phyloP scores from a whole-genome alignment of 768 basidiomycete genomes.

The Pisolithus marmoratus region DNA sequence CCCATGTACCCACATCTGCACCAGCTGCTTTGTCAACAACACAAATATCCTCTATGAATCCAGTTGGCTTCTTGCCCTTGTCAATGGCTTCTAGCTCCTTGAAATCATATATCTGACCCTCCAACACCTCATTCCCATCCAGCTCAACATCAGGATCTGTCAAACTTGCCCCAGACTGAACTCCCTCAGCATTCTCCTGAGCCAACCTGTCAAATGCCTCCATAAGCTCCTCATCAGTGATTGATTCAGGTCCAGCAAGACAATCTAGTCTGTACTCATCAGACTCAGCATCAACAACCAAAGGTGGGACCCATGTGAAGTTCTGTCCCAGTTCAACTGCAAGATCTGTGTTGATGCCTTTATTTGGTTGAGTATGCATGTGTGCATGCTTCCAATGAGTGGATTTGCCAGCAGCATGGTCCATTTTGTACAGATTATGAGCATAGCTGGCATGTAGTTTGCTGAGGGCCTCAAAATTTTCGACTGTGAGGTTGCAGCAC shows the following conservation, averaged over 20 bases:
- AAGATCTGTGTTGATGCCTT: too few relatives aligned
- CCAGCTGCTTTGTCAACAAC: too few relatives aligned
- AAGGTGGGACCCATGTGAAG: constrained; percentile 4
- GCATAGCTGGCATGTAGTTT: background rate
- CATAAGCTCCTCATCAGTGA: constrained; percentile 1
- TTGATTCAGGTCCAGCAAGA: constrained; percentile 1
- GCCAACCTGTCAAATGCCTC: background rate
- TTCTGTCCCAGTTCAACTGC: too few relatives aligned
- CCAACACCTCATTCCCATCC: too few relatives aligned
- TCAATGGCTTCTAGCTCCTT: too few relatives aligned
- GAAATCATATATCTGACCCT: too few relatives aligned
- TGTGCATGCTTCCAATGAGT: background rate
- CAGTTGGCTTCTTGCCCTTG: too few relatives aligned
- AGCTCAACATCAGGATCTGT: too few relatives aligned
- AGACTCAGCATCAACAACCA: background rate
- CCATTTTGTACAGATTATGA: background rate
- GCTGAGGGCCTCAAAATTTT: constrained; percentile 2
- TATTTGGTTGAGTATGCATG: constrained; percentile 3
- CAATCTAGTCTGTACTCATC: background rate
- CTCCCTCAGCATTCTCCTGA: background rate
- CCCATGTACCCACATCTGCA: too few relatives aligned
- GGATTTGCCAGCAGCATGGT: background rate
- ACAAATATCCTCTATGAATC: too few relatives aligned
- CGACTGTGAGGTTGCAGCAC: constrained; percentile 10
- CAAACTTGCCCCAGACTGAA: too few relatives aligned